Conservation (phyloP, 2,329 filamentous ascomycete genomes). For the Alternaria burnsii region DNA sequence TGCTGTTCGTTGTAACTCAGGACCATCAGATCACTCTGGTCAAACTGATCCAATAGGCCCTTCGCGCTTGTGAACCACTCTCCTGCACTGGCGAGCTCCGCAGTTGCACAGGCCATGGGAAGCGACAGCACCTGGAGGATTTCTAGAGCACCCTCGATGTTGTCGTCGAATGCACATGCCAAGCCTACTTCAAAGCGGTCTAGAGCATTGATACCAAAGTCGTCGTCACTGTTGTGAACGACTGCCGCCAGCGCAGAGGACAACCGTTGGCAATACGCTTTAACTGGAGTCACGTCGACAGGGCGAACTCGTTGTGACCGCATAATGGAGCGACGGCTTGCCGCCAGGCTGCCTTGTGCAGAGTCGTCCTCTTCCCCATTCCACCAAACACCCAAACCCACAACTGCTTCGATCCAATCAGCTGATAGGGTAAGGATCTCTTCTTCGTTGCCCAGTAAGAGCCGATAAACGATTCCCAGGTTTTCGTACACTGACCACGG, state of each 20-base stretch:
- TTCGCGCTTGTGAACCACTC: constrained; percentile 73
- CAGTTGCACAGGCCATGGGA: constrained; percentile 77
- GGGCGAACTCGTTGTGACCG: constrained; percentile 53
- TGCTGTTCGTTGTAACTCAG: constrained; percentile 66
- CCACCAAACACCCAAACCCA: constrained; percentile 91
- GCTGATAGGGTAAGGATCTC: constrained; percentile 80
- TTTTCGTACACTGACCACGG: constrained; percentile 92
- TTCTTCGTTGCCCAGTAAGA: constrained; percentile 77
- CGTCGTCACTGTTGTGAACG: constrained; percentile 70
- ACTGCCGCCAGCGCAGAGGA: constrained; percentile 72
- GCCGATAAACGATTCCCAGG: constrained; percentile 79
- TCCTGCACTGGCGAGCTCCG: constrained; percentile 83
- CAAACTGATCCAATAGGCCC: constrained; percentile 72
- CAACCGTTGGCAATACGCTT: constrained; percentile 78
- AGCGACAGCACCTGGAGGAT: constrained; percentile 83
- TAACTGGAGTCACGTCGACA: constrained; percentile 63
- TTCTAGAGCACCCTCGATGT: constrained; percentile 77
- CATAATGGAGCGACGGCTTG: constrained; percentile 55
- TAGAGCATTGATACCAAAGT: constrained; percentile 77
- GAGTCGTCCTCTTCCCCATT: constrained; percentile 71
- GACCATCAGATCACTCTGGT: constrained; percentile 85
- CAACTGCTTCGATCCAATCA: constrained; percentile 90
- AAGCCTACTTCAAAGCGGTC: constrained; percentile 82
- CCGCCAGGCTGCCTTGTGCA: constrained; percentile 53
- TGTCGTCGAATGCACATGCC: constrained; percentile 83